Evolutionary conservation across 805 yeast species (phyloP).

Genomic region (Wickerhamiella parazyma): DNA sequence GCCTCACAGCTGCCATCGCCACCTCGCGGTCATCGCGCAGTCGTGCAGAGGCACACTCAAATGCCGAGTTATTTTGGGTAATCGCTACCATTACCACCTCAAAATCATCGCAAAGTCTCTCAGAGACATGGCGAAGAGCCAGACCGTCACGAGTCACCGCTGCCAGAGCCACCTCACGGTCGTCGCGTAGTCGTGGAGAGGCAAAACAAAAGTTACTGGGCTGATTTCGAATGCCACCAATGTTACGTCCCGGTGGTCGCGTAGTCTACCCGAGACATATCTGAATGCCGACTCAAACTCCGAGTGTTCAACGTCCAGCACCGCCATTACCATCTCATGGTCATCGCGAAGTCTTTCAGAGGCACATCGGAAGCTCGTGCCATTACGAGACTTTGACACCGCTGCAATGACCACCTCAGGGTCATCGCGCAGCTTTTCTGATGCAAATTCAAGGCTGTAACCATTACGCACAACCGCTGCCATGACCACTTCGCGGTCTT

Average conservation of each 20-base stretch:
- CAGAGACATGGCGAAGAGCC: not conserved
- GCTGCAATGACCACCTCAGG: not conserved
- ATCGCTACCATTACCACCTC: not conserved
- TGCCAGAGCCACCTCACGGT: not conserved
- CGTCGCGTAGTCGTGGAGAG: not conserved
- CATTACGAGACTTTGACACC: no score
- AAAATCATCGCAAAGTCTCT: not conserved
- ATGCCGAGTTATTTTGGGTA: not conserved
- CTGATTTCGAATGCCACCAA: no score
- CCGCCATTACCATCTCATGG: not conserved
- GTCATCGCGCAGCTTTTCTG: not conserved
- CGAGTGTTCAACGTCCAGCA: no score
- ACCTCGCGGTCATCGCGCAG: not conserved
- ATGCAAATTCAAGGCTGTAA: not conserved
- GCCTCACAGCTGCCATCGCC: not conserved
- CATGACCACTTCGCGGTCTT: not conserved
- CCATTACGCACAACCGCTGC: not conserved
- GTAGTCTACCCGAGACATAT: no score
- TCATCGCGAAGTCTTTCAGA: no score
- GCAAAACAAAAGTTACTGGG: no score
- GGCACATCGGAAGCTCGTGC: no score
- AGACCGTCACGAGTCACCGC: not conserved
- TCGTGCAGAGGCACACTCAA: not conserved
- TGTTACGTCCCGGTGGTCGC: no score
- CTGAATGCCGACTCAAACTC: no score